phyloP scores from a whole-genome alignment of 2,329 filamentous ascomycete species.

The Juglanconis oblonga region DNA sequence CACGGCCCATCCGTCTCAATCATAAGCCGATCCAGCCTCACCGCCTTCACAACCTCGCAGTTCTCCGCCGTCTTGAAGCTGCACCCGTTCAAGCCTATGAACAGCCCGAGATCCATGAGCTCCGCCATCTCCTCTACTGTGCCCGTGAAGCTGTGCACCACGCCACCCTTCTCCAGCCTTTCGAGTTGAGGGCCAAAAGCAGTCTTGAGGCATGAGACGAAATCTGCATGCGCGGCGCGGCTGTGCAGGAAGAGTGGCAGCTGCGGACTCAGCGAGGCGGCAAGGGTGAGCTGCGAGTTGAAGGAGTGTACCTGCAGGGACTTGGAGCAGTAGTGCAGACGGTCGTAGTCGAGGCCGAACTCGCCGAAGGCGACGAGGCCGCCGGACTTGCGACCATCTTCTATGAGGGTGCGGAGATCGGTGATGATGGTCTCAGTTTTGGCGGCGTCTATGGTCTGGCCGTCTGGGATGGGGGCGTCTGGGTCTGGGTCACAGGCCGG shows the following conservation, averaged over 20 bases:
- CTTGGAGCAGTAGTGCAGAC: conserved; percentile 76
- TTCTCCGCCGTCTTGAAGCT: conserved; percentile 95
- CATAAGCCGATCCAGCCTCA: conserved; percentile 79
- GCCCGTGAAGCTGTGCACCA: conserved; percentile 95
- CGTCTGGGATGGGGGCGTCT: conserved; percentile 45
- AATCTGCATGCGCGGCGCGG: conserved; percentile 81
- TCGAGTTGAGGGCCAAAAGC: conserved; percentile 58
- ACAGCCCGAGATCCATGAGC: conserved; percentile 75
- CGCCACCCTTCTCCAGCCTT: conserved; percentile 68
- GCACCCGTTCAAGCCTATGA: conserved; percentile 95
- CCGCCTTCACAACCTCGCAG: conserved; percentile 74
- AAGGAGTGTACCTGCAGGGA: conserved; percentile 84
- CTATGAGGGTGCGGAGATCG: conserved; percentile 63
- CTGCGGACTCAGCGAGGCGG: conserved; percentile 64
- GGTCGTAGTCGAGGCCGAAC: conserved; percentile 94
- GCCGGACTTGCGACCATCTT: conserved; percentile 48
- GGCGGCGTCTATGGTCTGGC: conserved; percentile 37
- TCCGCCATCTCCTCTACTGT: conserved; percentile 79
- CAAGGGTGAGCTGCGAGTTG: conserved; percentile 75
- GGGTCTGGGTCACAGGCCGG: conserved; percentile 54
- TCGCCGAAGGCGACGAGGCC: conserved; percentile 83
- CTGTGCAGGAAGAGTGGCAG: conserved; percentile 91
- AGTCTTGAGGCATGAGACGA: conserved; percentile 66
- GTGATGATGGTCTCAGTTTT: conserved; percentile 50
- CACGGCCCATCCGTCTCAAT: conserved; percentile 97